Evolutionary conservation across 106 monocot genomes (phyloP).

Genomic region (Dioscorea dumetorum): DNA sequence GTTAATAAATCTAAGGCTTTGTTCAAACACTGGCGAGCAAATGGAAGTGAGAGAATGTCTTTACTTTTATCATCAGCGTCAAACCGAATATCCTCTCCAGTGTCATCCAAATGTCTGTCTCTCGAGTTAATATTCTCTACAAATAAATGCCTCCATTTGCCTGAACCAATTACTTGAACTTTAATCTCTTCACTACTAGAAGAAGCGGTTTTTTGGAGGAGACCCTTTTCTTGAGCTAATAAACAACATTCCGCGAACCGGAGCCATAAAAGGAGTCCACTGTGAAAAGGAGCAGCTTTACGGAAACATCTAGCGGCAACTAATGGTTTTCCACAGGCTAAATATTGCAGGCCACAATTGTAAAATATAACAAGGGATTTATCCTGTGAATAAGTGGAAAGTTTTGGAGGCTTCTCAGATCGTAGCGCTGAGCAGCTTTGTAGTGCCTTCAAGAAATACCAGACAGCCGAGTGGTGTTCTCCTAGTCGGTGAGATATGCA

Average conservation of each 20-base stretch:
- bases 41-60: slow-evolving; percentile 53
- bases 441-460: slow-evolving; percentile 62
- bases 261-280: slow-evolving; percentile 71
- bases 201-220: slow-evolving; percentile 15
- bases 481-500: slow-evolving; percentile 70
- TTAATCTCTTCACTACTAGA: slow-evolving; percentile 23
- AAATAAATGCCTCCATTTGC: slow-evolving; percentile 56
- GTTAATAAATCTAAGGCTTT: slow-evolving; percentile 64
- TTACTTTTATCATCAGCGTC: neutral
- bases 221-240: slow-evolving; percentile 57
- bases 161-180: slow-evolving; percentile 64
- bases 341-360: slow-evolving; percentile 72
- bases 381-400: slow-evolving; percentile 61
- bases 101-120: slow-evolving; percentile 11
- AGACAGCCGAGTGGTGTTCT: slow-evolving; percentile 34
- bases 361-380: slow-evolving; percentile 61
- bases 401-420: slow-evolving; percentile 53
- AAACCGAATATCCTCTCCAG: slow-evolving; percentile 18
- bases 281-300: slow-evolving; percentile 46
- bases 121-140: slow-evolving; percentile 27
- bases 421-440: slow-evolving; percentile 23
- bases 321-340: slow-evolving; percentile 59
- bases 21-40: slow-evolving; percentile 58
- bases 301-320: slow-evolving; percentile 63
- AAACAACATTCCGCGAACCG: slow-evolving; percentile 82